Evolutionary conservation across 2,329 filamentous ascomycete genomes (phyloP).

Genomic region (Neurospora sp.): DNA sequence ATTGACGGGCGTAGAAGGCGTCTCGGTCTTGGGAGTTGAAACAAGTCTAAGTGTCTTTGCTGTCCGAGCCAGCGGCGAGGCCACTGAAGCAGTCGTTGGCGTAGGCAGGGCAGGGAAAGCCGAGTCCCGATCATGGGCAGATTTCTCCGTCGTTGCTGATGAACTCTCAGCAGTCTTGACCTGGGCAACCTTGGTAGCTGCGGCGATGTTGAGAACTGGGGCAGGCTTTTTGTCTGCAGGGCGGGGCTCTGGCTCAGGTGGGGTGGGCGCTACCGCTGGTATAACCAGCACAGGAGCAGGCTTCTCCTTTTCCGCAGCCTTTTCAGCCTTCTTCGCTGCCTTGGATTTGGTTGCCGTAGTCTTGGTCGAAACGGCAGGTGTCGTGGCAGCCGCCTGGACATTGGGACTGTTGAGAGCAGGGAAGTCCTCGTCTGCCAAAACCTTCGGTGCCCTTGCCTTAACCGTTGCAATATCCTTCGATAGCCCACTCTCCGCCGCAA

Average conservation of each 20-base stretch:
- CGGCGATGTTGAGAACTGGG: constrained; percentile 39
- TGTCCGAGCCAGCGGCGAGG: constrained; percentile 40
- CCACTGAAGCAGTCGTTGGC: constrained; percentile 36
- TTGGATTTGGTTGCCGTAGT: constrained; percentile 22
- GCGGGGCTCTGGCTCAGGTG: background rate
- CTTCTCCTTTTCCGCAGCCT: constrained; percentile 13
- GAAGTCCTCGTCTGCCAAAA: constrained; percentile 53
- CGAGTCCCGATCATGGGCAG: constrained; percentile 25
- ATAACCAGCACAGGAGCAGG: background rate
- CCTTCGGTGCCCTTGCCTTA: constrained; percentile 24
- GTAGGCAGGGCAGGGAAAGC: constrained; percentile 43
- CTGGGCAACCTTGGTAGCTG: constrained; percentile 30
- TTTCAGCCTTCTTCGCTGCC: constrained; percentile 5
- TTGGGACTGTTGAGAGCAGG: constrained; percentile 44
- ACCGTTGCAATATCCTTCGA: constrained; percentile 37
- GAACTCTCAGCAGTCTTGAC: constrained; percentile 23
- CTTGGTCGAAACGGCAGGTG: constrained; percentile 25
- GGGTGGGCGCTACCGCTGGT: background rate
- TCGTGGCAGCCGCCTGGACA: constrained; percentile 23
- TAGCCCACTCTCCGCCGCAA: constrained; percentile 35
- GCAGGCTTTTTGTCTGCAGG: constrained; percentile 27
- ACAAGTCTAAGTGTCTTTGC: constrained; percentile 62
- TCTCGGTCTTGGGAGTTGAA: constrained; percentile 54
- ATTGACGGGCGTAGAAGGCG: constrained; percentile 27
- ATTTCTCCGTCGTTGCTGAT: constrained; percentile 23